These are phyloP conservation scores for Schizosaccharomyces octosporus DNA, from an alignment of 805 yeast species.

Conservation along the genomic window DNA sequence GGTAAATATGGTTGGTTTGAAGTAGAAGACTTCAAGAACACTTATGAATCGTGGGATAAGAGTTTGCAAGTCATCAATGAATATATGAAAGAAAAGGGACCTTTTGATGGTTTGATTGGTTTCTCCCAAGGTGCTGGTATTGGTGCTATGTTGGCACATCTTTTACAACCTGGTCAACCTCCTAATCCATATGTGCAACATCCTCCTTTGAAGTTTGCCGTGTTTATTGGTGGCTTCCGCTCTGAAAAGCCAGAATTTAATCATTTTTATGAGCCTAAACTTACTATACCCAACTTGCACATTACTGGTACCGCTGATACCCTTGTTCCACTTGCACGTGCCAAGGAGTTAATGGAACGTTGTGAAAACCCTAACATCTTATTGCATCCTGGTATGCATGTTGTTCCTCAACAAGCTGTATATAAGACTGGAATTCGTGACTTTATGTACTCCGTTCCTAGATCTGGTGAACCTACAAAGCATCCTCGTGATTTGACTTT, in stretches of 20 bases:
- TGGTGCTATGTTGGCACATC: neutral
- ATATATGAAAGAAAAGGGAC: neutral
- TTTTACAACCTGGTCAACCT: neutral
- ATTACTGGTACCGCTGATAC: neutral
- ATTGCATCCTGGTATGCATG: neutral
- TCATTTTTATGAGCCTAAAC: neutral
- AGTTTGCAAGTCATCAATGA: neutral
- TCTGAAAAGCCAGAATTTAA: neutral
- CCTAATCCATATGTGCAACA: neutral
- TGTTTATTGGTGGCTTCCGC: neutral
- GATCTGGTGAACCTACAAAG: neutral
- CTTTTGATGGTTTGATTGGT: slow-evolving; percentile 1
- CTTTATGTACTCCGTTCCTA: neutral
- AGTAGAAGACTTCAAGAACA: neutral
- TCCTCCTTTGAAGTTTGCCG: slow-evolving; percentile 1
- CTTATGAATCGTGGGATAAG: neutral
- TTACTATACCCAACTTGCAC: neutral
- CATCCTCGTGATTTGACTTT: slow-evolving; percentile 19
- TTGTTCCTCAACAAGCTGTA: slow-evolving; percentile 1
- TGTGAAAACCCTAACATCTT: neutral
- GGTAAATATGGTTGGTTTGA: neutral
- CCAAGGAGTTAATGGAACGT: neutral
- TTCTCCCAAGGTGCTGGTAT: slow-evolving; percentile 2
- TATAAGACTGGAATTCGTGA: neutral
- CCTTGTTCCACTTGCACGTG: neutral